These are phyloP conservation scores for Mitragyna speciosa DNA, from an alignment of 257 asterid species.

Conservation along the genomic window DNA sequence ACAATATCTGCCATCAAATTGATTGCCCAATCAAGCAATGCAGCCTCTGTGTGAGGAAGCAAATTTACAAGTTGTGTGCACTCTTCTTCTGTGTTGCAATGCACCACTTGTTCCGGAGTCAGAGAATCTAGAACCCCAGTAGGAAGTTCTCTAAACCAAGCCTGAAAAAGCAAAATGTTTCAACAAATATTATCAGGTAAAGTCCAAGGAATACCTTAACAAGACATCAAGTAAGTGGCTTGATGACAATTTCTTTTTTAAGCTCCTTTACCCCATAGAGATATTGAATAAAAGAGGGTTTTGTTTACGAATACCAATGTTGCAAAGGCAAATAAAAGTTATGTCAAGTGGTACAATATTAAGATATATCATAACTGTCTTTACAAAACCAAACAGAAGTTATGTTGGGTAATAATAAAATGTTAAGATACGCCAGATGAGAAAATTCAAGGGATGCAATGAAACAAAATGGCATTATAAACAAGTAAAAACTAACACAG, in stretches of 20 bases:
- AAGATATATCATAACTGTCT: no score
- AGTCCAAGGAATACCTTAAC: not conserved
- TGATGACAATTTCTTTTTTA: no score
- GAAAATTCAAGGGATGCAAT: not conserved
- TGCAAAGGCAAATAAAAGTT: not conserved
- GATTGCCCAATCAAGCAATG: conserved; percentile 77
- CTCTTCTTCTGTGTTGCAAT: conserved; percentile 82
- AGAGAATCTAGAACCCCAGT: conserved; percentile 73
- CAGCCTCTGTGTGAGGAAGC: conserved; percentile 68
- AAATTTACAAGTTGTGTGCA: conserved; percentile 49
- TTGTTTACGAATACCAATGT: no score
- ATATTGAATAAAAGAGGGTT: no score
- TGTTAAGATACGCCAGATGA: not conserved
- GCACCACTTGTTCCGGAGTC: conserved; percentile 76
- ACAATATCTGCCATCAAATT: conserved; percentile 81
- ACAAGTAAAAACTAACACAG: not conserved
- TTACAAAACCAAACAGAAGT: not conserved
- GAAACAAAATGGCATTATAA: not conserved
- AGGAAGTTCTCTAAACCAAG: conserved; percentile 92
- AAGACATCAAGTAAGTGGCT: no score
- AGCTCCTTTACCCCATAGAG: no score
- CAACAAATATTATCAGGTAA: not conserved
- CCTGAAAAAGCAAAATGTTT: conserved; percentile 39
- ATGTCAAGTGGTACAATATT: no score
- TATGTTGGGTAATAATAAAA: not conserved